phyloP scores from a whole-genome alignment of 2,329 filamentous ascomycete species.

The Cladobotryum protrusum region DNA sequence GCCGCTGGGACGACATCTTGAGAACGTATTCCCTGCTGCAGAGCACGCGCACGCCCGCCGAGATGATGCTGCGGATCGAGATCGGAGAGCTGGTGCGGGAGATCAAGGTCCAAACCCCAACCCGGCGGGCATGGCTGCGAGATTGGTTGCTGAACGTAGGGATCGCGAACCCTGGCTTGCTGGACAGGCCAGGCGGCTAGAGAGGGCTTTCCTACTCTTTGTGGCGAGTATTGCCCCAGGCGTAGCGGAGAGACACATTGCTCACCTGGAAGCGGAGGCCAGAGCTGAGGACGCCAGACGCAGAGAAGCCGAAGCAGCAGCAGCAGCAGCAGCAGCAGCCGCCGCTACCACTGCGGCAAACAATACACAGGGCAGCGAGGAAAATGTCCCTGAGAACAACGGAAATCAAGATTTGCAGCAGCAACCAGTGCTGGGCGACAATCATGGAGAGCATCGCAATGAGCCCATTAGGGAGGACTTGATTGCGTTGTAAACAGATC shows the following conservation, averaged over 20 bases:
- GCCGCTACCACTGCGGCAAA: slow-evolving; percentile 14
- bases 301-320: slow-evolving; percentile 36
- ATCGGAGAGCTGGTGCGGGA: slow-evolving; percentile 22
- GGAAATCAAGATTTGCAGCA: not conserved
- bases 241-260: slow-evolving; percentile 59
- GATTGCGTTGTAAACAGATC: slow-evolving; percentile 13
- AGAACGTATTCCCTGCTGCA: slow-evolving; percentile 49
- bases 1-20: slow-evolving; percentile 52
- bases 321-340: slow-evolving; percentile 28
- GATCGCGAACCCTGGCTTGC: slow-evolving; percentile 27
- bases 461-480: slow-evolving; percentile 17
- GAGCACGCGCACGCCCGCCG: slow-evolving; percentile 31
- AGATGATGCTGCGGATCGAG: slow-evolving; percentile 17
- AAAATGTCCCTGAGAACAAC: not conserved
- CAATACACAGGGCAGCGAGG: not conserved
- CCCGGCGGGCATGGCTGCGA: slow-evolving; percentile 47
- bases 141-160: slow-evolving; percentile 40
- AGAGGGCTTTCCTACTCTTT: slow-evolving; percentile 57
- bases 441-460: slow-evolving; percentile 9
- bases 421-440: slow-evolving; percentile 2
- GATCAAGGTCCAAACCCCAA: slow-evolving; percentile 29
- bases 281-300: slow-evolving; percentile 37
- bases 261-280: slow-evolving; percentile 48
- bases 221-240: slow-evolving; percentile 61
- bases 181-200: slow-evolving; percentile 44